Percentiles rank a stretch among this genome's conserved stretches.
Conservation (phyloP, 2,329 filamentous ascomycete genomes). For the Pseudogymnoascus sp. region DNA sequence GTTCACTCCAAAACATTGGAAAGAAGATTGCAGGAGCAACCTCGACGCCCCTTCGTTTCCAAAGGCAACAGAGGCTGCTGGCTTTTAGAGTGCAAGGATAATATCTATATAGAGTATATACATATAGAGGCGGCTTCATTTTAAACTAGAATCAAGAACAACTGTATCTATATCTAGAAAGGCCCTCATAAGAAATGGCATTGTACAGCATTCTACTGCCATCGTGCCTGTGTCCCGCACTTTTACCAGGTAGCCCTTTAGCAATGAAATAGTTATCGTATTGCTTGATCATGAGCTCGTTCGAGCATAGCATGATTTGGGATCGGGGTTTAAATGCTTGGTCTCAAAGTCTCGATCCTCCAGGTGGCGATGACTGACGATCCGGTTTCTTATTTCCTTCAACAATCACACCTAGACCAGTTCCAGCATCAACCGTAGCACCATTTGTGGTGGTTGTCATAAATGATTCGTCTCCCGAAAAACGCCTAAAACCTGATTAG, state of each 20-base stretch:
- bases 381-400: slow-evolving; percentile 24
- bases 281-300: not conserved
- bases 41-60: slow-evolving; percentile 37
- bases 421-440: slow-evolving; percentile 26
- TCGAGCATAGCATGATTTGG: not conserved
- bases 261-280: not conserved
- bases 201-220: not conserved
- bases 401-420: slow-evolving; percentile 30
- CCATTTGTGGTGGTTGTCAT: slow-evolving; percentile 24
- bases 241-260: not conserved
- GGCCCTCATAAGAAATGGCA: not conserved
- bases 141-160: not conserved
- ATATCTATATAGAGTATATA: not conserved
- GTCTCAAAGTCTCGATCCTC: slow-evolving; percentile 14
- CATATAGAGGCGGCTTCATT: not conserved
- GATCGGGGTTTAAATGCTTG: not conserved
- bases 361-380: not conserved
- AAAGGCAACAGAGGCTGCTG: slow-evolving; percentile 25
- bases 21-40: slow-evolving; percentile 51
- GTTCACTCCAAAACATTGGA: slow-evolving; percentile 79
- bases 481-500: slow-evolving; percentile 34
- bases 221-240: not conserved
- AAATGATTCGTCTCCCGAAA: slow-evolving; percentile 53
- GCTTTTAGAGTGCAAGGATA: slow-evolving; percentile 21
- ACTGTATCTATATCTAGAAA: not conserved